Percentiles rank a stretch among this genome's conserved stretches.
These are phyloP conservation scores for Kwoniella bestiolae DNA, from an alignment of 768 basidiomycete genomes.

Conservation along the genomic window DNA sequence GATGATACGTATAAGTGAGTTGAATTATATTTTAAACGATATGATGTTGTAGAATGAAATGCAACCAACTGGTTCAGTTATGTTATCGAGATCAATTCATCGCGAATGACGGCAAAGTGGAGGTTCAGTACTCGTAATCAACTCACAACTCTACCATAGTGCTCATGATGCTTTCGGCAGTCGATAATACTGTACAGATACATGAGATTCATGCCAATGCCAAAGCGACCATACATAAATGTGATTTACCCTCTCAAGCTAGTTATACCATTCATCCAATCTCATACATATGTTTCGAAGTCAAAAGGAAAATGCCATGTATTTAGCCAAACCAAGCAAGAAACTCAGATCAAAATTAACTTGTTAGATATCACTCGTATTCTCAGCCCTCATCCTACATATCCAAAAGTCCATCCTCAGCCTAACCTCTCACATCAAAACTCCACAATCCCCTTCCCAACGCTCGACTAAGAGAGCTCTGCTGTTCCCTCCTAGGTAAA, in stretches of 20 bases:
- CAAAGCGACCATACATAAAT: not conserved
- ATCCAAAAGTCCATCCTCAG: not conserved
- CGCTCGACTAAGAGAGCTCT: constrained; percentile 14
- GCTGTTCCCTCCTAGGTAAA: constrained; percentile 39
- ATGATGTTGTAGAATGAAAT: no score
- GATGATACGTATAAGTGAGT: not conserved
- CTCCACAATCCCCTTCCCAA: constrained; percentile 41
- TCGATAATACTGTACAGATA: not conserved
- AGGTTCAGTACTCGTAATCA: no score
- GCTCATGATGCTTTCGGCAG: no score
- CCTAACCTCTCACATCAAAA: constrained; percentile 35
- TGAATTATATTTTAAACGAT: no score
- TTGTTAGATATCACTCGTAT: not conserved
- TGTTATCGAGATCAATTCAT: no score
- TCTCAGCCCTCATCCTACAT: not conserved
- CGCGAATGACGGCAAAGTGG: no score
- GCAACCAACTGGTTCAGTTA: no score
- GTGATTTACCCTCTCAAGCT: not conserved
- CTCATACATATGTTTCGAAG: not conserved
- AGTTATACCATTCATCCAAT: not conserved
- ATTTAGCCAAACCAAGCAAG: not conserved
- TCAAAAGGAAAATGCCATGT: not conserved
- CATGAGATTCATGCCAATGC: not conserved
- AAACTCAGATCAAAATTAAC: not conserved
- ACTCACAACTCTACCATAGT: not conserved